A percentile compares a stretch with the other conserved stretches of the same genome.
Evolutionary conservation across 2,329 filamentous ascomycete genomes (phyloP).

Genomic region (Calonectria hawksworthii): DNA sequence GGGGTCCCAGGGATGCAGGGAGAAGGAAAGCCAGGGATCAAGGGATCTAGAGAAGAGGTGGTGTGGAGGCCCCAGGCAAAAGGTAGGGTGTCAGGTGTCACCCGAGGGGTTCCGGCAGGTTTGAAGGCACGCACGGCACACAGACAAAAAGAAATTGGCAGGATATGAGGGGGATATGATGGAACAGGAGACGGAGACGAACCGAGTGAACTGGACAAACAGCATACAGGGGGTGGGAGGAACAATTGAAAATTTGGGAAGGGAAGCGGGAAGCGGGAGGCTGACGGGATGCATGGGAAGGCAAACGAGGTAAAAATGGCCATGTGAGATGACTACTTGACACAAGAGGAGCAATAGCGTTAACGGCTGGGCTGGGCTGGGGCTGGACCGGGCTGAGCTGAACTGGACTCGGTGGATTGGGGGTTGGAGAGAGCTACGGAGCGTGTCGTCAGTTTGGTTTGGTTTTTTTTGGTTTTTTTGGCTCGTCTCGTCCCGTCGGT

Average conservation of each 20-base stretch:
- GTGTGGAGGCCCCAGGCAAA: constrained; percentile 18
- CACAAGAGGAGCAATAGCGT: background rate
- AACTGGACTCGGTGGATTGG: background rate
- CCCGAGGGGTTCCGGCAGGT: constrained; percentile 35
- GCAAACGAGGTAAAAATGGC: background rate
- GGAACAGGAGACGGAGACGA: background rate
- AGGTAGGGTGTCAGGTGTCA: constrained; percentile 33
- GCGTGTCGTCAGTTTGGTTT: background rate
- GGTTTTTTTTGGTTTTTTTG: background rate
- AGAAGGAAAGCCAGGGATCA: constrained; percentile 25
- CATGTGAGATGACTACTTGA: background rate
- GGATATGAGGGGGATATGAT: background rate
- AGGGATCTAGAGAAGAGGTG: constrained; percentile 22
- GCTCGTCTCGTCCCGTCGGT: constrained; percentile 24
- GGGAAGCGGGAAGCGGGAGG: background rate
- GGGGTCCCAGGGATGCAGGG: constrained; percentile 11
- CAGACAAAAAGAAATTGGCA: background rate
- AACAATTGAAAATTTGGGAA: background rate
- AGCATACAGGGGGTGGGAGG: background rate
- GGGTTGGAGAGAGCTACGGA: background rate
- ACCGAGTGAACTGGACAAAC: background rate
- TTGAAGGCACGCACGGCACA: constrained; percentile 4
- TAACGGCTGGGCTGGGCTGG: constrained; percentile 2
- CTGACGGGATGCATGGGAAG: background rate
- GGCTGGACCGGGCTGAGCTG: background rate